Percentiles rank a stretch among this genome's conserved stretches.
phyloP scores from a whole-genome alignment of 441 rosid species.

The Daphne laureola region DNA sequence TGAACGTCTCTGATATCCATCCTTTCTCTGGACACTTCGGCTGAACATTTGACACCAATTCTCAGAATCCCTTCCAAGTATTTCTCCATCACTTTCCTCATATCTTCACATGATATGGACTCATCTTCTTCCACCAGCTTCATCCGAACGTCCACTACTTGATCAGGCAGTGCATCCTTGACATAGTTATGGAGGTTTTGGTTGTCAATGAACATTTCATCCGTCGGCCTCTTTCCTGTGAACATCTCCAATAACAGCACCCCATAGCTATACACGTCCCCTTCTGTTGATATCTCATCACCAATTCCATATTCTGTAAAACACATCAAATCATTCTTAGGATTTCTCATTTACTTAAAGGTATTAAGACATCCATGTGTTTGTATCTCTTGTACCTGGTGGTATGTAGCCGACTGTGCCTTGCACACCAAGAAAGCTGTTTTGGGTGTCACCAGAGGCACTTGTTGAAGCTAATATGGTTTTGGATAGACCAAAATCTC shows the following conservation, averaged over 20 bases:
- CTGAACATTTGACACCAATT: constrained; percentile 23
- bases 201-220: constrained; percentile 8
- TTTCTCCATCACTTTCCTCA: background rate
- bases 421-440: constrained; percentile 2
- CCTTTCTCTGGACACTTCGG: constrained; percentile 13
- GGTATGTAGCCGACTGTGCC: constrained; percentile 8
- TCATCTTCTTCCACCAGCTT: background rate
- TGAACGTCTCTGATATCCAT: constrained; percentile 14
- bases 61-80: constrained; percentile 11
- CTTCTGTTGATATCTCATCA: constrained; percentile 13
- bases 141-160: constrained; percentile 5
- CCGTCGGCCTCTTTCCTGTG: constrained; percentile 8
- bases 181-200: constrained; percentile 18
- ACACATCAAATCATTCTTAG: background rate
- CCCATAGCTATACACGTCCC: constrained; percentile 13
- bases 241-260: constrained; percentile 14
- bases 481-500: constrained; percentile 12
- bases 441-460: background rate
- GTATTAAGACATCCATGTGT: too few species aligned
- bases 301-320: constrained; percentile 12
- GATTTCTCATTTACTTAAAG: background rate
- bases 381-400: background rate
- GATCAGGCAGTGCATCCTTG: constrained; percentile 11
- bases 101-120: background rate
- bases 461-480: background rate